Conservation (phyloP, 208 protist species). For the Leishmania guyanensis region DNA sequence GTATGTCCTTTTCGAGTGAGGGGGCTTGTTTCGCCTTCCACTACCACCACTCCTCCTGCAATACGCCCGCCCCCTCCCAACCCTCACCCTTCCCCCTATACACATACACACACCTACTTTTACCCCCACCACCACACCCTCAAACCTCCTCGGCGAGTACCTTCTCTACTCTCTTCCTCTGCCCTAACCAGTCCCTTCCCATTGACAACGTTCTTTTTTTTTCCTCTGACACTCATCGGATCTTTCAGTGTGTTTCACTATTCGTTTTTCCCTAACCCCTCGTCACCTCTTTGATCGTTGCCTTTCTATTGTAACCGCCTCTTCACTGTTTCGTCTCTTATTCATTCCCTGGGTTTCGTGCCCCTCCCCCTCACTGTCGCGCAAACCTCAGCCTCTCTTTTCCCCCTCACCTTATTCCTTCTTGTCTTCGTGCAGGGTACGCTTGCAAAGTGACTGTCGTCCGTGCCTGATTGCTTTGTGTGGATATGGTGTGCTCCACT, state of each 20-base stretch:
- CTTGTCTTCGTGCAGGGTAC: background rate
- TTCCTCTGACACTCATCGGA: background rate
- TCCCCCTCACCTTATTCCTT: background rate
- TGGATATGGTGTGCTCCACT: background rate
- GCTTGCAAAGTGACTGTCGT: too few relatives aligned
- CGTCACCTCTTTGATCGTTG: too few relatives aligned
- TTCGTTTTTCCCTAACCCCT: too few relatives aligned
- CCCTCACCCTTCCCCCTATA: background rate
- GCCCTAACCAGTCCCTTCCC: background rate
- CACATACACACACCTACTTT: background rate
- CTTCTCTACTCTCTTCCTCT: slow-evolving; percentile 3
- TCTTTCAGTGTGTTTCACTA: background rate
- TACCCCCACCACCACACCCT: background rate
- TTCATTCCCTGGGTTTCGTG: too few relatives aligned
- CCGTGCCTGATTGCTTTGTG: background rate
- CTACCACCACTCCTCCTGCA: background rate
- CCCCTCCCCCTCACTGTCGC: background rate
- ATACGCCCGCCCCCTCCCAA: background rate
- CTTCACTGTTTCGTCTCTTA: too few relatives aligned
- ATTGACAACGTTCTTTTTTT: slow-evolving; percentile 11
- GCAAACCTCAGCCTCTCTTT: background rate
- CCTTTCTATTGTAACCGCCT: too few relatives aligned
- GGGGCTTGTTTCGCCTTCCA: background rate
- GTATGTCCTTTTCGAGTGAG: background rate
- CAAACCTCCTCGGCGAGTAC: background rate